Evolutionary conservation across 2,329 filamentous ascomycete species (phyloP).

Genomic region (Aspergillus niger): DNA sequence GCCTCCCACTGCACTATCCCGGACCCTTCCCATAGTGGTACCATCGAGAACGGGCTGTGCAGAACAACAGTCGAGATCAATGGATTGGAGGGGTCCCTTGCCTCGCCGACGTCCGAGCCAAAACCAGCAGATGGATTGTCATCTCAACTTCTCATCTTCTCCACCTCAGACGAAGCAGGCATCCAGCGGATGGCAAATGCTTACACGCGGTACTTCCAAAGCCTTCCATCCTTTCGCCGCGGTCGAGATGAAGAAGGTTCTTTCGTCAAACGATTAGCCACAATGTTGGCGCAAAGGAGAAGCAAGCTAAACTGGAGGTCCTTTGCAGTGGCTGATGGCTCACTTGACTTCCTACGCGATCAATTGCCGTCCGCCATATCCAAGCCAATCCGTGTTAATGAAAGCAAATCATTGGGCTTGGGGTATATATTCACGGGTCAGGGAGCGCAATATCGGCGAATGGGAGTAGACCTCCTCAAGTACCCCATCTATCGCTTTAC

Average conservation of each 20-base stretch:
- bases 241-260: not conserved
- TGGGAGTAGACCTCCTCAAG: not conserved
- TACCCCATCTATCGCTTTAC: not conserved
- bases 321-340: conserved; percentile 19
- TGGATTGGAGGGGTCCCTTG: not conserved
- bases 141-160: conserved; percentile 12
- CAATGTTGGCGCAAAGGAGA: not conserved
- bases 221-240: too few relatives aligned
- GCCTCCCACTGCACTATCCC: too few relatives aligned
- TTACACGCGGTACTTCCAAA: not conserved
- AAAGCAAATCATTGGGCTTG: not conserved
- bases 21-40: too few relatives aligned
- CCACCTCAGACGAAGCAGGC: not conserved
- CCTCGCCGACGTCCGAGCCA: too few relatives aligned
- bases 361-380: not conserved
- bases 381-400: not conserved
- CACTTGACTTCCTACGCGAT: not conserved
- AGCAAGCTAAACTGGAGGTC: conserved; percentile 2
- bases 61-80: not conserved
- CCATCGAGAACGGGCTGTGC: conserved; percentile 16
- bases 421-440: conserved; percentile 5
- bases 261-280: conserved; percentile 17
- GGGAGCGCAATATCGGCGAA: conserved; percentile 1
- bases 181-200: not conserved
- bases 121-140: conserved; percentile 17